phyloP scores from a whole-genome alignment of 306 rosid genomes.

The Biancaea sappan region DNA sequence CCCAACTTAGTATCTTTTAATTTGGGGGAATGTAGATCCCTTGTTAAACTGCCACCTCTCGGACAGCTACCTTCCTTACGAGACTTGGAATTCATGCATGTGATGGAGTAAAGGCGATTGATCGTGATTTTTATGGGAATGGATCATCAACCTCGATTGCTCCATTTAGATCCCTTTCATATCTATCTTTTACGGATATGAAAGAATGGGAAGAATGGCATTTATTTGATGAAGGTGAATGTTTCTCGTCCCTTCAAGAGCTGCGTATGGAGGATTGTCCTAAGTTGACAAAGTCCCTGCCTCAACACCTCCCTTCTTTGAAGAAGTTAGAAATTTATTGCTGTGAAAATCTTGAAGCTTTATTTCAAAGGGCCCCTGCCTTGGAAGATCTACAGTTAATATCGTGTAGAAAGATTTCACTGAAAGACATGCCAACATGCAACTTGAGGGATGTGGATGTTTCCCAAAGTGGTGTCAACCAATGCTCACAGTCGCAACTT shows the following conservation, averaged over 20 bases:
- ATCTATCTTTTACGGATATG: not conserved
- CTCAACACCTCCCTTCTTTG: constrained; percentile 15
- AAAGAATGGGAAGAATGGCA: not conserved
- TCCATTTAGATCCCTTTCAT: not conserved
- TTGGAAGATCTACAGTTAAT: not conserved
- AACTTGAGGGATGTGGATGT: not conserved
- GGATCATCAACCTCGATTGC: not conserved
- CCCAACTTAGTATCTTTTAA: not conserved
- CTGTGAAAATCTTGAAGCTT: not conserved
- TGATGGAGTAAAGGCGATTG: not conserved
- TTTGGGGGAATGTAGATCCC: not conserved
- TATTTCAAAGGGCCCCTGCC: not conserved
- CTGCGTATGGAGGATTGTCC: not conserved
- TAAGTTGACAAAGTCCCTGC: not conserved
- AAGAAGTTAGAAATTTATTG: not conserved
- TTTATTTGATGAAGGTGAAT: not conserved
- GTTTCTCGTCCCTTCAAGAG: constrained; percentile 21
- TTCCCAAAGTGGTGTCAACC: not conserved
- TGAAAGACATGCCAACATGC: constrained; percentile 6
- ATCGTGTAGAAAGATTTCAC: not conserved
- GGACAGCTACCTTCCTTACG: not conserved
- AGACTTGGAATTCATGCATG: not conserved
- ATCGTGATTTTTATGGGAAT: not conserved
- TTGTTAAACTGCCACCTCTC: not conserved
- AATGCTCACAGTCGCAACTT: too few relatives aligned